These are phyloP conservation scores for Murraya paniculata DNA, from an alignment of 345 rosid species.

Conservation along the genomic window DNA sequence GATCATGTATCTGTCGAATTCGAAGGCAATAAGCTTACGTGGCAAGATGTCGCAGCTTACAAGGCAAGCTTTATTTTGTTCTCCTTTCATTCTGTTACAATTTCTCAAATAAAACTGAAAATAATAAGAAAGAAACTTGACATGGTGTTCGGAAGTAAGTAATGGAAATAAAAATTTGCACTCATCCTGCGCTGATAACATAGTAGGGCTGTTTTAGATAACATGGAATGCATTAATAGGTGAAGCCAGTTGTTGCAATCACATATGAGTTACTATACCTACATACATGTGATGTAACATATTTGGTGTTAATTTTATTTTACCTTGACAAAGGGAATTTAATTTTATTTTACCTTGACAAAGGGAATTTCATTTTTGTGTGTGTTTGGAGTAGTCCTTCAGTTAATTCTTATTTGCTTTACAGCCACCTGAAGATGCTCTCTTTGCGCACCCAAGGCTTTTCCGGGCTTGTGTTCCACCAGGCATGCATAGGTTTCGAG, in stretches of 20 bases:
- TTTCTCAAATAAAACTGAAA: background rate
- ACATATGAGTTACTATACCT: background rate
- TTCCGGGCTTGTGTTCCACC: constrained; percentile 98
- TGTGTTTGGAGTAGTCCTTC: background rate
- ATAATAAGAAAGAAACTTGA: background rate
- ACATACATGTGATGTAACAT: background rate
- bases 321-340: background rate
- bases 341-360: background rate
- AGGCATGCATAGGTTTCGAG: constrained; percentile 96
- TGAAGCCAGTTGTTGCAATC: background rate
- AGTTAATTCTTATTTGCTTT: constrained; percentile 9
- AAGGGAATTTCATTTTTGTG: background rate
- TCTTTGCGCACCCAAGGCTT: constrained; percentile 90
- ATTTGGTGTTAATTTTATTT: background rate
- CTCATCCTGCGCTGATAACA: background rate
- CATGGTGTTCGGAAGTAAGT: background rate
- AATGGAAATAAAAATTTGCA: background rate
- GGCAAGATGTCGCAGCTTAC: constrained; percentile 92
- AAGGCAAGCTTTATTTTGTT: constrained; percentile 44
- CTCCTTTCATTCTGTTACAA: background rate
- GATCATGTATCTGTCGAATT: constrained; percentile 94
- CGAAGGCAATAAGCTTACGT: constrained; percentile 71
- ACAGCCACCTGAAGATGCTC: constrained; percentile 95
- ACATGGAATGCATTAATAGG: background rate
- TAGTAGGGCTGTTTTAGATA: constrained; percentile 10